Base-by-base conservation (phyloP, 2,329 filamentous ascomycete species). In the Trematosphaeria pertusa region DNA sequence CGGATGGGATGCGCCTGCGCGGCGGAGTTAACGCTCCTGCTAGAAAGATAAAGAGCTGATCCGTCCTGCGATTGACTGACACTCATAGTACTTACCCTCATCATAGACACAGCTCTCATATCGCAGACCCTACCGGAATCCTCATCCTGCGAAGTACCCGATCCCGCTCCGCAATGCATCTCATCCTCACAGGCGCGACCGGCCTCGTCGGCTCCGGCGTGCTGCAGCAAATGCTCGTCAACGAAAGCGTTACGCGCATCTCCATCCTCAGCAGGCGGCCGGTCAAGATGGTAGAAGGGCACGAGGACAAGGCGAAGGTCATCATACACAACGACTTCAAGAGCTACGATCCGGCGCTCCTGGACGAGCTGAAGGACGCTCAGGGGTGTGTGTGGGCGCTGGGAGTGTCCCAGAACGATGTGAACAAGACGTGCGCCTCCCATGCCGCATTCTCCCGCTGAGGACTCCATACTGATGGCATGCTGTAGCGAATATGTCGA, bases 381-480 rank as follows among this genome's bases (percentile, higher is more conserved):
- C 73, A 80, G 6, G 87, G 85, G 2, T 87, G 84, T 48, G 85
- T 91, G 1, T 92, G 88, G 88, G 87, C 88, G 0, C 75, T 87
- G 64, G 88, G 88, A 0, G 83, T 86, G 37, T 84, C 81, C 50
- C 81, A 85, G 59, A 82, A 69, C 9, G 72, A 79, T 31, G 86
- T 89, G 6, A 64, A 64, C 46, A 83, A 81, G 50, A 82, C 86
- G 80, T 86, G 61, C 50, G 79, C 63, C 12, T 34, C 48, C 31
- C 24, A 28, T 28, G 24, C 24, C 32, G 3, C 20, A 7, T 8
- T 6, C 15, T 6, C 3, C 19, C 39, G 3, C 22, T 11, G 1
- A 28, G 20, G 35, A n/a, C 6, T 28, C 10, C 6, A n/a, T 11
- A 18, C 36, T 45, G 21, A 40, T 24, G 11, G 15, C 9, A 9